Percentiles rank a stretch among this genome's conserved stretches.
Evolutionary conservation across 1,139 yeast genomes (phyloP).

Genomic region (Saccharomyces uvarum): DNA sequence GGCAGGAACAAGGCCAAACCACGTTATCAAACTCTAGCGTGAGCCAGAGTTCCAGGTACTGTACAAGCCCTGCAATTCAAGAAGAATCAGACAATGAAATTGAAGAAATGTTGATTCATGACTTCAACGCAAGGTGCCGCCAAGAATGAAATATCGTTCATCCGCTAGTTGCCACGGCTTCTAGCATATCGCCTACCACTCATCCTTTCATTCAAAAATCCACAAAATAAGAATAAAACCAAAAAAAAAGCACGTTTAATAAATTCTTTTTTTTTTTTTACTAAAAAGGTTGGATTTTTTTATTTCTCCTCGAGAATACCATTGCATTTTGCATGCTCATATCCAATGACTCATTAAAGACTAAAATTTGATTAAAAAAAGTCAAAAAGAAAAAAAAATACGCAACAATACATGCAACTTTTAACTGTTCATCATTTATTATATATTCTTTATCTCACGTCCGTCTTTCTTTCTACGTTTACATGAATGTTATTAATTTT

Average conservation of each 20-base stretch:
- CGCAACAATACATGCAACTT: not conserved
- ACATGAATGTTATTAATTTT: not conserved
- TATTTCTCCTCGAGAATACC: not conserved
- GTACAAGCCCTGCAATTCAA: not conserved
- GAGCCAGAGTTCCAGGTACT: not conserved
- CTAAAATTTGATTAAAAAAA: not conserved
- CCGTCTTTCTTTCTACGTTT: not conserved
- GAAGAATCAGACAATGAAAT: not conserved
- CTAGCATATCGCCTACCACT: not conserved
- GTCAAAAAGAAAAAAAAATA: not conserved
- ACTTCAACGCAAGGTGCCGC: not conserved
- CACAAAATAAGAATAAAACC: not conserved
- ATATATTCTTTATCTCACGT: not conserved
- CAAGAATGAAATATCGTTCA: not conserved
- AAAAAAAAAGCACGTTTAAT: not conserved
- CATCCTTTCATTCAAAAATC: not conserved
- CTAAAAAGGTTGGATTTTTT: not conserved
- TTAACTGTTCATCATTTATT: not conserved
- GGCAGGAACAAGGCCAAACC: not conserved
- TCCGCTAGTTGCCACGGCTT: not conserved
- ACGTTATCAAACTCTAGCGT: not conserved
- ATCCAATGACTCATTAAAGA: not conserved
- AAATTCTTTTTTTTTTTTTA: no score
- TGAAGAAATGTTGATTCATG: not conserved
- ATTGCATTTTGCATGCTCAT: not conserved